These are phyloP conservation scores for Microstegium vimineum DNA, from an alignment of 176 grass and related monocot genomes.

Conservation along the genomic window DNA sequence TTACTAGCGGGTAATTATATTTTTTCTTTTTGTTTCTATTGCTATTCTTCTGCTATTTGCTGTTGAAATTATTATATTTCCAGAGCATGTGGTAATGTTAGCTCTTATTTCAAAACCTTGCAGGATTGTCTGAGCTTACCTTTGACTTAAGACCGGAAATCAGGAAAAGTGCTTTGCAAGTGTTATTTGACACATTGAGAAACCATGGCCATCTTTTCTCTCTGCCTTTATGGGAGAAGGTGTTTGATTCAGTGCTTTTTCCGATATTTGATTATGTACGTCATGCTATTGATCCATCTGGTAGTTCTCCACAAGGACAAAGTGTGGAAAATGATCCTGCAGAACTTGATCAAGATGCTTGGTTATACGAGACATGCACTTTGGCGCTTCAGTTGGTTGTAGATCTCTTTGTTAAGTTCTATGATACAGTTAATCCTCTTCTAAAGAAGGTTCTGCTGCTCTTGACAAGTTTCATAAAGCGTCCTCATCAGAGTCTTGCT, in stretches of 20 bases:
- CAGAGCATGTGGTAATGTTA: slow-evolving; percentile 20
- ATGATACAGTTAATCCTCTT: slow-evolving; percentile 90
- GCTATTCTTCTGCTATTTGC: slow-evolving; percentile 15
- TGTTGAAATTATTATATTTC: slow-evolving; percentile 27
- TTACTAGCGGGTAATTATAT: slow-evolving; percentile 78
- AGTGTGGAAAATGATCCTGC: slow-evolving; percentile 57
- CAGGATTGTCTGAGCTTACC: slow-evolving; percentile 98
- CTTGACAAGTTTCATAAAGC: slow-evolving; percentile 97
- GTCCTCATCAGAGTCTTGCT: slow-evolving; percentile 97
- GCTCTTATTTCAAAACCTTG: slow-evolving; percentile 26
- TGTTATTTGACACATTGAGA: slow-evolving; percentile 95
- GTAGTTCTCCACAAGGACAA: slow-evolving; percentile 64
- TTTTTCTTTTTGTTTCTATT: slow-evolving; percentile 12
- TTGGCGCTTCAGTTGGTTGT: slow-evolving; percentile 97
- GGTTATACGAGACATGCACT: slow-evolving; percentile 98
- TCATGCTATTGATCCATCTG: slow-evolving; percentile 90
- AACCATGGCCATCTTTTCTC: slow-evolving; percentile 99
- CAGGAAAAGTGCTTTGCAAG: slow-evolving; percentile 96
- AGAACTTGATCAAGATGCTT: slow-evolving; percentile 93
- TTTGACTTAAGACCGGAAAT: slow-evolving; percentile 97
- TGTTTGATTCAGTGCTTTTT: slow-evolving; percentile 98
- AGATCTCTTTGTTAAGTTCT: slow-evolving; percentile 99
- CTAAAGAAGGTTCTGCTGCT: slow-evolving; percentile 85
- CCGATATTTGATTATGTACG: slow-evolving; percentile 99
- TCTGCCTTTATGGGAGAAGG: slow-evolving; percentile 97